Evolutionary conservation across 257 asterid genomes (phyloP).

Genomic region (Salvia miltiorrhiza): DNA sequence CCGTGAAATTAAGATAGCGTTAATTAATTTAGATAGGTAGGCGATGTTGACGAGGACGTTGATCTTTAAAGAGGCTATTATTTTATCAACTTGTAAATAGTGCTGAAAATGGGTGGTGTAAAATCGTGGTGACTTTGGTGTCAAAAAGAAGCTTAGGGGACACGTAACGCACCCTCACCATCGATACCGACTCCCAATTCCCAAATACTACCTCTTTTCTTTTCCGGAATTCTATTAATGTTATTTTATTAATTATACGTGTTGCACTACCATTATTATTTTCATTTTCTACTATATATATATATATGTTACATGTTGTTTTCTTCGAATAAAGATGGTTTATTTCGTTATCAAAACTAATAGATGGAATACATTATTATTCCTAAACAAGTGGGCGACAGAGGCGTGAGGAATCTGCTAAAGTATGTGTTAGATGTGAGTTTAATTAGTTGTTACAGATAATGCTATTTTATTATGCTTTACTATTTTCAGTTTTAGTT

Average conservation of each 20-base stretch:
- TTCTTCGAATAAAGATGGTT: not conserved
- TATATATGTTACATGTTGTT: too few species aligned
- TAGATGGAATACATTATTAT: constrained; percentile 13
- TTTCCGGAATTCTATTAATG: not conserved
- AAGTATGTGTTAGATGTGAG: not conserved
- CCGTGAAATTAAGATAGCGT: too few species aligned
- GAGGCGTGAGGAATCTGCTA: constrained; percentile 27
- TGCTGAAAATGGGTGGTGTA: constrained; percentile 31
- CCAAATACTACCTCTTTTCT: not conserved
- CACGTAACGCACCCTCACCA: constrained; percentile 38
- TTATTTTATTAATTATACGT: not conserved
- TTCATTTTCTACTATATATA: not conserved
- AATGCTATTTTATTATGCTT: not conserved
- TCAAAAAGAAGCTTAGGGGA: constrained; percentile 39
- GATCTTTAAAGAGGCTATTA: not conserved
- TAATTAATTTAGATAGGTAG: not conserved
- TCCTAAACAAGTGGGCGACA: constrained; percentile 22
- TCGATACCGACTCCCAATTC: constrained; percentile 4
- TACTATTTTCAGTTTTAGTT: too few species aligned
- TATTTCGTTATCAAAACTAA: constrained; percentile 12
- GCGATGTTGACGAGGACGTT: constrained; percentile 14
- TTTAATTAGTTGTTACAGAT: not conserved
- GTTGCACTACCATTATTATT: constrained; percentile 21
- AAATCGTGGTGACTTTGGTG: constrained; percentile 17
- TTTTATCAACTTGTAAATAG: not conserved